Percentiles rank a stretch among this genome's conserved stretches.
Conservation (phyloP, 768 basidiomycete genomes). For the Termitomyces eurrhizus region DNA sequence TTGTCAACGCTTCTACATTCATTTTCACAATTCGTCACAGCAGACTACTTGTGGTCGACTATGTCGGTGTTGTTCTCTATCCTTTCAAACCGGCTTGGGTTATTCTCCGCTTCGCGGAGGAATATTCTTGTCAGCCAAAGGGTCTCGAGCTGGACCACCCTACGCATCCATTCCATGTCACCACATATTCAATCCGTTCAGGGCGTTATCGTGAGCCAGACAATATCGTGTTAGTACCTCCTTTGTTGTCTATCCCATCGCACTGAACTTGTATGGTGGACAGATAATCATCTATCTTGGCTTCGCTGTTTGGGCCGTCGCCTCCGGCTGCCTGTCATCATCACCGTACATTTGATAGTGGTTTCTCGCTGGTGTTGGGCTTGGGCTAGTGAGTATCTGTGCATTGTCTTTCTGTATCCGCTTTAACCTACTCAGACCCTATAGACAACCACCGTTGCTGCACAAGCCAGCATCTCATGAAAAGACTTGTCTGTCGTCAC, state of each 20-base stretch:
- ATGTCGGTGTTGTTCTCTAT: slow-evolving; percentile 54
- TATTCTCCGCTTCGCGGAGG: slow-evolving; percentile 56
- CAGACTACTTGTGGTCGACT: slow-evolving; percentile 66
- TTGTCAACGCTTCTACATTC: no score
- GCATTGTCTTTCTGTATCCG: slow-evolving; percentile 6
- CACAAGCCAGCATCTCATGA: slow-evolving; percentile 66
- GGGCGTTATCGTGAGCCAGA: slow-evolving; percentile 60
- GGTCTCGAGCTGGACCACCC: slow-evolving; percentile 50
- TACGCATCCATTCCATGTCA: slow-evolving; percentile 23
- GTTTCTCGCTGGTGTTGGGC: slow-evolving; percentile 53
- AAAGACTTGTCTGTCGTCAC: slow-evolving; percentile 79
- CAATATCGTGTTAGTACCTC: slow-evolving; percentile 43
- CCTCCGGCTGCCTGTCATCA: slow-evolving; percentile 65
- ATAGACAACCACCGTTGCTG: slow-evolving; percentile 66
- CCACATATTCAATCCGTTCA: slow-evolving; percentile 19
- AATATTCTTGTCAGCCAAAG: slow-evolving; percentile 66
- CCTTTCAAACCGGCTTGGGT: slow-evolving; percentile 69
- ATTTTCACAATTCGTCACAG: slow-evolving; percentile 21
- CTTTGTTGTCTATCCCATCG: neutral
- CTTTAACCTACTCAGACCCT: slow-evolving; percentile 34
- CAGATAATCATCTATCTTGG: slow-evolving; percentile 59
- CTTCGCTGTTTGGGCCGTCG: slow-evolving; percentile 66
- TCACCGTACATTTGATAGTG: slow-evolving; percentile 43
- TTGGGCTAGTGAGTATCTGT: slow-evolving; percentile 44
- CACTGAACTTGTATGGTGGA: neutral